phyloP scores from a whole-genome alignment of 2,329 filamentous ascomycete species.

The Teratosphaeria nubilosa region DNA sequence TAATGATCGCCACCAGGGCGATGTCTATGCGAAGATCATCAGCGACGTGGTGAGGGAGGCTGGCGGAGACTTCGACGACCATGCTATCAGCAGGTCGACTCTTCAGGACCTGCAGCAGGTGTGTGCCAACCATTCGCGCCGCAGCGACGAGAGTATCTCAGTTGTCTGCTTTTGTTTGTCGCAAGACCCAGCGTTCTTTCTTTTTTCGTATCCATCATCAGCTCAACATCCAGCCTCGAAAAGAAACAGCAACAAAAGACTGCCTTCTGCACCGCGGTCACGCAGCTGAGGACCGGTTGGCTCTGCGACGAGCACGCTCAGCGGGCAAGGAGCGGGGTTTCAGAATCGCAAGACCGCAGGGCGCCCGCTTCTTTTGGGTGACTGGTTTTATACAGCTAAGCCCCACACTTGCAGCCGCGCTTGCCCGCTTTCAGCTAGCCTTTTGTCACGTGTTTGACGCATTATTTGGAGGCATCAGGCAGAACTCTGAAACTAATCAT shows the following conservation, averaged over 20 bases:
- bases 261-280: neutral
- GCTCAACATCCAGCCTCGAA: neutral
- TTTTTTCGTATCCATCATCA: neutral
- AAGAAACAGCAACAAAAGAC: neutral
- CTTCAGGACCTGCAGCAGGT: conserved; percentile 82
- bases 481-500: neutral
- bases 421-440: conserved; percentile 25
- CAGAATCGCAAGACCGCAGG: conserved; percentile 26
- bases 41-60: conserved; percentile 56
- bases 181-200: neutral
- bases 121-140: conserved; percentile 13
- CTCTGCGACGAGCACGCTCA: conserved; percentile 2
- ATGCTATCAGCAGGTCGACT: conserved; percentile 77
- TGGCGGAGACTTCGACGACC: conserved; percentile 92
- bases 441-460: conserved; percentile 6
- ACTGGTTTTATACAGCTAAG: conserved; percentile 33
- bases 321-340: conserved; percentile 34
- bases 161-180: neutral
- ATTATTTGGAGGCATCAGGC: neutral
- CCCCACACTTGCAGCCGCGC: conserved; percentile 14
- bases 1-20: conserved; percentile 42
- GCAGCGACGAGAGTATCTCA: neutral
- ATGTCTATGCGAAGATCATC: conserved; percentile 84
- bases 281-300: conserved; percentile 1
- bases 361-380: conserved; percentile 34